Conservation (phyloP, 2,329 filamentous ascomycete species). For the Blastomyces percursus region DNA sequence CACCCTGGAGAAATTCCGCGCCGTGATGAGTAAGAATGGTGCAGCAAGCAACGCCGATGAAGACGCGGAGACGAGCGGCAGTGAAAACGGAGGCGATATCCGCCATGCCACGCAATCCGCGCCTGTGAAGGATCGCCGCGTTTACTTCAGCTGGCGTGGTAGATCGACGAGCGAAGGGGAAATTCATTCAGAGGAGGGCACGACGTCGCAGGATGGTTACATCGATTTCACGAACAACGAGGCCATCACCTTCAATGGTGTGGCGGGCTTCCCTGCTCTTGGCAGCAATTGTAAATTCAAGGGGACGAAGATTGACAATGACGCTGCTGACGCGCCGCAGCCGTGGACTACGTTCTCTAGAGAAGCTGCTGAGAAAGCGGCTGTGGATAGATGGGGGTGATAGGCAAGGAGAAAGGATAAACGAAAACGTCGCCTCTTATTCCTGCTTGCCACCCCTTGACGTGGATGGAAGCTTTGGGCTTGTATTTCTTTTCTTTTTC, state of each 20-base stretch:
- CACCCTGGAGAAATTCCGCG: slow-evolving; percentile 7
- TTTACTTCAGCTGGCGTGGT: slow-evolving; percentile 15
- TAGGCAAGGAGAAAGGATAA: background rate
- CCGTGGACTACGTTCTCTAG: slow-evolving; percentile 11
- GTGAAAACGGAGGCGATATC: background rate
- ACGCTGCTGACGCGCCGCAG: slow-evolving; percentile 3
- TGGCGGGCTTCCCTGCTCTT: slow-evolving; percentile 12
- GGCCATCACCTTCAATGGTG: slow-evolving; percentile 10
- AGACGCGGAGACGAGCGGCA: background rate
- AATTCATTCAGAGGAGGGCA: slow-evolving; percentile 4
- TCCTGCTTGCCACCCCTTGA: background rate
- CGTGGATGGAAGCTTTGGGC: background rate
- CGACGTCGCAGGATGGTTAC: slow-evolving; percentile 8
- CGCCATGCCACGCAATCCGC: background rate
- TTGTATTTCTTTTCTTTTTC: background rate
- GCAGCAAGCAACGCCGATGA: background rate
- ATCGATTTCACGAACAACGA: slow-evolving; percentile 12
- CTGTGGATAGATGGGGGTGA: slow-evolving; percentile 7
- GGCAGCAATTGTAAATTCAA: slow-evolving; percentile 10
- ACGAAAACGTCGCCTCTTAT: background rate
- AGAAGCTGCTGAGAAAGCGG: slow-evolving; percentile 2
- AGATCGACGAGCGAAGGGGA: slow-evolving; percentile 9
- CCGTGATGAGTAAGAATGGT: background rate
- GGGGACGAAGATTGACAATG: slow-evolving; percentile 10
- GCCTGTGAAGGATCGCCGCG: slow-evolving; percentile 2